Base-by-base conservation (phyloP, 805 yeast species). In the Scheffersomyces amazonensis region DNA sequence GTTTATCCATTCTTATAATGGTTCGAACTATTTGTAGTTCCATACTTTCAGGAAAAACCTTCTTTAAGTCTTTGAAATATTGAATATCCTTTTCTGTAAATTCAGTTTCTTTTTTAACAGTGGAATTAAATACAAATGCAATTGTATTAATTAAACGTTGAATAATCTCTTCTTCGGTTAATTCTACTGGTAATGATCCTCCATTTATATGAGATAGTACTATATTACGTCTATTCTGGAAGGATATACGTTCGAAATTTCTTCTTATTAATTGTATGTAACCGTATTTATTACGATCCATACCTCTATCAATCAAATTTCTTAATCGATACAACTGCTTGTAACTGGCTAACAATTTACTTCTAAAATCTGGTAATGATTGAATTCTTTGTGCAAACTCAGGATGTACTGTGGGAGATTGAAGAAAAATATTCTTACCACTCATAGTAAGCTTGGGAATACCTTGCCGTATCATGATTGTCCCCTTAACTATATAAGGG, bases 301-400 rank as follows among this genome's bases (percentile, higher is more conserved):
- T 25, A 7, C 47, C 49, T 5, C 40, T 40, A 20, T 50, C 52
- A 4, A 59, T 42, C 30, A 60, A 32, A 21, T 54, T 43, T 13
- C 73, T 53, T 16, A 68, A 49, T 22, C 53, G 49, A 43, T 46
- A 66, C 31, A 68, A 58, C 32, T 49, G 55, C 41, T 59, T 66
- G 42, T 69, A 69, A 2, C 53, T 40, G 6, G 47, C 28, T 5
- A 53, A 38, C n/a, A 49, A 40, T 37, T 48, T 45, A 13, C 39
- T 31, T 30, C 32, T 41, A 32, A 41, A 44, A 11, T 35, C 31
- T 2, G 48, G 37, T 7, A 45, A 39, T n/a, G 16, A 33, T n/a
- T 18, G 16, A 9, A 36, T 31, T 19, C 15, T 23, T 2, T n/a
- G 15, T 11, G 36, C 25, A 11, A 11, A 16, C 1, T 11, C 16